phyloP scores from a whole-genome alignment of 2,329 filamentous ascomycete genomes.

The Neofusicoccum cordaticola region DNA sequence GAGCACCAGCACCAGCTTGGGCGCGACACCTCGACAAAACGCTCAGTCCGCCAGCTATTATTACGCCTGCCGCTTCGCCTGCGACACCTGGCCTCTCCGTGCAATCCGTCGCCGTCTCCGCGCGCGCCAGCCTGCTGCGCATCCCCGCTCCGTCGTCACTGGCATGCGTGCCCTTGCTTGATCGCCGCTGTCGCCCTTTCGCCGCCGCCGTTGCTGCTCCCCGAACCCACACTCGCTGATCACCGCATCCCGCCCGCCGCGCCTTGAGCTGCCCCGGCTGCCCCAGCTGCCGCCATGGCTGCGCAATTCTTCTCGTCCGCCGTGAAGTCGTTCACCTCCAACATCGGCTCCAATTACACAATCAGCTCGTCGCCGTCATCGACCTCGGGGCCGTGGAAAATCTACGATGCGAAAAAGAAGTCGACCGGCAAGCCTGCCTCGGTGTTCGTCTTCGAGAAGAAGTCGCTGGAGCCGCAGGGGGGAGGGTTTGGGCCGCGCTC shows the following conservation, averaged over 20 bases:
- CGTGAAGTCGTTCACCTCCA: conserved; percentile 89
- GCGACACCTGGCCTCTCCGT: not conserved
- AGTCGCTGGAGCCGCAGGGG: conserved; percentile 70
- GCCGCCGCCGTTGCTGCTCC: not conserved
- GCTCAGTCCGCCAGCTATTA: not conserved
- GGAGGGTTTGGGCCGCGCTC: conserved; percentile 55
- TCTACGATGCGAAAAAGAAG: conserved; percentile 97
- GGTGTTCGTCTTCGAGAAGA: conserved; percentile 92
- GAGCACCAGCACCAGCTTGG: not conserved
- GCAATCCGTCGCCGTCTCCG: not conserved
- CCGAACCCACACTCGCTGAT: conserved; percentile 28
- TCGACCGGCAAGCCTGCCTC: conserved; percentile 85
- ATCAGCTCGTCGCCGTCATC: conserved; percentile 74
- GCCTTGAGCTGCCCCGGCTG: conserved; percentile 6
- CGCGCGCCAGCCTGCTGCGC: conserved; percentile 1
- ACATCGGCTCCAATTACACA: conserved; percentile 89
- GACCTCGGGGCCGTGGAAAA: conserved; percentile 89
- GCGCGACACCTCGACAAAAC: conserved; percentile 4
- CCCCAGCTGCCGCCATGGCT: conserved; percentile 57
- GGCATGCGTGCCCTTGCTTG: conserved; percentile 15
- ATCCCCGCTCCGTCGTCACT: not conserved
- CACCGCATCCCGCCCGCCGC: not conserved
- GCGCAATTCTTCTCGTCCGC: conserved; percentile 76
- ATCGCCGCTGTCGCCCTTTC: conserved; percentile 11
- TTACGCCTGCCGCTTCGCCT: not conserved